phyloP scores from a whole-genome alignment of 306 rosid genomes.

The Sechiopsis laciniata region DNA sequence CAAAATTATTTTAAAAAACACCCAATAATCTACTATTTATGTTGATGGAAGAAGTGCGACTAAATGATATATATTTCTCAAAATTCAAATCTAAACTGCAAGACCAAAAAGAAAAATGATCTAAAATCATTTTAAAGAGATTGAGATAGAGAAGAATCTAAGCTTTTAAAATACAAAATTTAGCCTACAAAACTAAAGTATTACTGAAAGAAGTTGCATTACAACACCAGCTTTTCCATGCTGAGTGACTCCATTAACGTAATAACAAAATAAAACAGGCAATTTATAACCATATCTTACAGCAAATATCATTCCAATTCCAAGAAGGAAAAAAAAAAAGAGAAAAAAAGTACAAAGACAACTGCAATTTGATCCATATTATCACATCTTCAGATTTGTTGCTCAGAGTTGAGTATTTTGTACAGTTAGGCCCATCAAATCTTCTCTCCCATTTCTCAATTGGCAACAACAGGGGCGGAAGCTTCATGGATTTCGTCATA shows the following conservation, averaged over 20 bases:
- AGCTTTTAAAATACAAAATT: constrained; percentile 7
- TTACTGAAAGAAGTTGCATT: not conserved
- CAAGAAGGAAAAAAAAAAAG: not conserved
- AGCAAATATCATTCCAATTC: not conserved
- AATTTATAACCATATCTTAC: constrained; percentile 3
- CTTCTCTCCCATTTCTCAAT: constrained; percentile 23
- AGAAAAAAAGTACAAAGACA: not conserved
- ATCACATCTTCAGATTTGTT: not conserved
- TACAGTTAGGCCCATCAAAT: constrained; percentile 1
- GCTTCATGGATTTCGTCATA: constrained; percentile 50
- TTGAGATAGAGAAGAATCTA: not conserved
- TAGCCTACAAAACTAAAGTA: constrained; percentile 4
- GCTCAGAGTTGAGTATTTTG: constrained; percentile 10
- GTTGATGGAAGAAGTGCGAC: too few species aligned
- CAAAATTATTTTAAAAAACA: too few species aligned
- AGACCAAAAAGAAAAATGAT: too few species aligned
- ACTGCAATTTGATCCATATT: not conserved
- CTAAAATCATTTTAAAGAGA: not conserved
- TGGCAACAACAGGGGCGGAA: constrained; percentile 9
- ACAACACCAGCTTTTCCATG: not conserved
- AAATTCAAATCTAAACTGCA: too few species aligned
- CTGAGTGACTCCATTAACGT: not conserved
- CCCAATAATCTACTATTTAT: too few species aligned
- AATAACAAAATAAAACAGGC: not conserved
- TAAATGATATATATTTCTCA: too few species aligned